These are phyloP conservation scores for Exophiala phaeomuriformis DNA, from an alignment of 2,329 filamentous ascomycete genomes.

Conservation along the genomic window DNA sequence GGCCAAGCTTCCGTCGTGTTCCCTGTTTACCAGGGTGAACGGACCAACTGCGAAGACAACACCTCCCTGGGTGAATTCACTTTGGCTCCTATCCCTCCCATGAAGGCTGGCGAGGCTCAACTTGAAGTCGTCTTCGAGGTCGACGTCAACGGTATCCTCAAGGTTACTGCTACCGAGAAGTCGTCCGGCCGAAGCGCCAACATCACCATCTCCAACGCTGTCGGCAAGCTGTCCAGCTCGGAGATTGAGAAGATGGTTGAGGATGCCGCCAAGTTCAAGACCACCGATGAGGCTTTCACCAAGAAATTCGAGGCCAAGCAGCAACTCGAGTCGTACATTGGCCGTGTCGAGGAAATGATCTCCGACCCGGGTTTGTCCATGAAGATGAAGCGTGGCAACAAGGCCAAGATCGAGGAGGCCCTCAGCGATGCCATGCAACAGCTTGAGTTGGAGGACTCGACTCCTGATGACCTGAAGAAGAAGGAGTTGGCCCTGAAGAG, in stretches of 20 bases:
- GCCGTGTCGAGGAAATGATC: slow-evolving; percentile 96
- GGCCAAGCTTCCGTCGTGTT: slow-evolving; percentile 78
- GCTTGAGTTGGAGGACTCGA: slow-evolving; percentile 89
- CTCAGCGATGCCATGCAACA: slow-evolving; percentile 96
- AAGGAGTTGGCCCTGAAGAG: slow-evolving; percentile 98
- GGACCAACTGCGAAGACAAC: slow-evolving; percentile 97
- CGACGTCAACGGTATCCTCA: slow-evolving; percentile 99
- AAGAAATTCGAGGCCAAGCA: slow-evolving; percentile 99
- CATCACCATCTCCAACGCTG: slow-evolving; percentile 99
- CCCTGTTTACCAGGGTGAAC: slow-evolving; percentile 91
- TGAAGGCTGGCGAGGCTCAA: slow-evolving; percentile 92
- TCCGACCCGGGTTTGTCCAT: slow-evolving; percentile 92
- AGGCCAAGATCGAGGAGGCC: slow-evolving; percentile 98
- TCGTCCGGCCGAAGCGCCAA: slow-evolving; percentile 95
- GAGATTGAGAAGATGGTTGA: slow-evolving; percentile 99
- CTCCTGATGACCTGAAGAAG: slow-evolving; percentile 96
- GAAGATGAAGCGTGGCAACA: slow-evolving; percentile 97
- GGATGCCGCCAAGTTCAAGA: slow-evolving; percentile 98
- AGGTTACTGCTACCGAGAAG: slow-evolving; percentile 99
- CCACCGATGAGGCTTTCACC: slow-evolving; percentile 94
- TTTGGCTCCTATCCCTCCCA: slow-evolving; percentile 72
- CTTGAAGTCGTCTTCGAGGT: slow-evolving; percentile 99
- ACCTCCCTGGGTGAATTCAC: slow-evolving; percentile 97
- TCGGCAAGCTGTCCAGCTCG: slow-evolving; percentile 87
- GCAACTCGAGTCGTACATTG: slow-evolving; percentile 98